Evolutionary conservation across 192 early-diverging fungal species (phyloP), one percentile per base, ranked within the genome.

Genomic region (Thamnidium elegans): DNA sequence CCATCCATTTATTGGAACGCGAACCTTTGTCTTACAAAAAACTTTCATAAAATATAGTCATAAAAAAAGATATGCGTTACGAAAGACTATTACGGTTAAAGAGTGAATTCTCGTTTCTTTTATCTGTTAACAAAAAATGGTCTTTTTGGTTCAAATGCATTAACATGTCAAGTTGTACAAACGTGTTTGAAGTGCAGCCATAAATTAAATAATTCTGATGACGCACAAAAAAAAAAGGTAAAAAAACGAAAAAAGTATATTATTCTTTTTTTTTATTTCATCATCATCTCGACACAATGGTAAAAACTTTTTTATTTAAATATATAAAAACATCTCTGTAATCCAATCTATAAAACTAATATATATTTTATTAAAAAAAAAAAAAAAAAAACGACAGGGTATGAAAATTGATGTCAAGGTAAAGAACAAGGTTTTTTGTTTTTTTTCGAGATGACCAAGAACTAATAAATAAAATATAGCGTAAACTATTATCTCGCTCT

Each of bases 401-500:
- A 62, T 62, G 60, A 47, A 46, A 62, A 62, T 62, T 21, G 60
- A 62, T 62, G 45, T 62, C 60, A 62, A 62, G 60, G 60, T 62
- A 60, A 31, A 47, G 13, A 45, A 48, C 23, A 21, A 11, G 32
- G 1, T 36, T 30, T 31, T 2, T 15, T 23, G 9, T 1, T 23
- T 23, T 44, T 58, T 20, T 23, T 59, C 19, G 17, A 13, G 9
- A 14, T 44, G 9, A 45, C 20, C 13, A 54, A 54, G 7, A 54
- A 32, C 21, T 13, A 30, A 31, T 19, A 39, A 30, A 31, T 19
- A 39, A 39, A 39, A 7, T 50, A 44, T 63, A 84, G 80, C 79
- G 82, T 72, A 88, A 84, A 73, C 71, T 92, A 20, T 68, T 86
- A 56, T 78, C 86, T 65, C 90, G 84, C 64, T 93, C 89, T 7